phyloP scores from a whole-genome alignment of 2,329 filamentous ascomycete genomes.

The Sporothrix dimorphospora region DNA sequence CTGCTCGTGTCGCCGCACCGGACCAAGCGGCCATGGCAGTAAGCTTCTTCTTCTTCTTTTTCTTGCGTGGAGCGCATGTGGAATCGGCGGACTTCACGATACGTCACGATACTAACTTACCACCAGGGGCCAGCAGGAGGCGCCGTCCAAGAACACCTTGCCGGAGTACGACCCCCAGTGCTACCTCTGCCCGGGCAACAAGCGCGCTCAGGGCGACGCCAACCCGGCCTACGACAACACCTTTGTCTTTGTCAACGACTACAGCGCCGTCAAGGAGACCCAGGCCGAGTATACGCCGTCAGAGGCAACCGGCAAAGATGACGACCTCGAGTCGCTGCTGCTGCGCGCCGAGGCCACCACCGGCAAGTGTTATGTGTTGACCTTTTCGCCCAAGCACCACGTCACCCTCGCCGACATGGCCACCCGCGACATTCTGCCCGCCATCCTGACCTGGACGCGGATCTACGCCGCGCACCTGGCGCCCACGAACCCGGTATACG shows the following conservation, averaged over 20 bases:
- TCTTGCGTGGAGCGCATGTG: background rate
- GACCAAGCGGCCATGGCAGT: constrained; percentile 98
- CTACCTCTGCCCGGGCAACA: constrained; percentile 92
- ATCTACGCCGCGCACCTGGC: constrained; percentile 85
- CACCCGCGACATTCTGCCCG: constrained; percentile 73
- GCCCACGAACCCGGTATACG: constrained; percentile 65
- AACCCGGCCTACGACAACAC: constrained; percentile 88
- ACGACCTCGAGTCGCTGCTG: constrained; percentile 69
- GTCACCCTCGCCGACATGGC: constrained; percentile 90
- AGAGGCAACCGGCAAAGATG: background rate
- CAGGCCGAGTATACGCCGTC: constrained; percentile 73
- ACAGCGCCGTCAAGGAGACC: constrained; percentile 91
- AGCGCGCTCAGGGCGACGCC: constrained; percentile 79
- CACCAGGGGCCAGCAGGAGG: constrained; percentile 74
- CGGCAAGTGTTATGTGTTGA: constrained; percentile 95
- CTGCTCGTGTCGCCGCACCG: constrained; percentile 93
- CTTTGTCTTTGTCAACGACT: constrained; percentile 97
- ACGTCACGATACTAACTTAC: background rate
- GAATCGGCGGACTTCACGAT: background rate
- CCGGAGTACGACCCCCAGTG: constrained; percentile 87
- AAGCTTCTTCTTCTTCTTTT: constrained; percentile 45
- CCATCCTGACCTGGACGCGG: constrained; percentile 88
- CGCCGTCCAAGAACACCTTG: constrained; percentile 66
- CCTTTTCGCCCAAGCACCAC: constrained; percentile 89
- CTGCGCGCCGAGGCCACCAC: constrained; percentile 84